Percentiles rank a stretch among this genome's conserved stretches.
phyloP scores from a whole-genome alignment of 2,329 filamentous ascomycete species.

The Aciculosporium take region DNA sequence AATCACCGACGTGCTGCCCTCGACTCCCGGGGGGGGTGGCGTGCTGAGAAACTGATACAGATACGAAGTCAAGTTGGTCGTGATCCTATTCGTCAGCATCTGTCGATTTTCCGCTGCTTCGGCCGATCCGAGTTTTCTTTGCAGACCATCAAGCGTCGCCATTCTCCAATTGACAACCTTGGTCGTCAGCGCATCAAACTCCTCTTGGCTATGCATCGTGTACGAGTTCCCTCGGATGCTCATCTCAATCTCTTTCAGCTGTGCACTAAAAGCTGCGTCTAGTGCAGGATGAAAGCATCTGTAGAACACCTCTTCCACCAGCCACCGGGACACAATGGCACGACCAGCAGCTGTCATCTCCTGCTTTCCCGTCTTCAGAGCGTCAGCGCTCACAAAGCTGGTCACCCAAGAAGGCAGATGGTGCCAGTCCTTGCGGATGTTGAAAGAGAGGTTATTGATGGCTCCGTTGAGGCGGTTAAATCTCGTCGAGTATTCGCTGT shows the following conservation, averaged over 20 bases:
- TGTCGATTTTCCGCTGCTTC: conserved; percentile 52
- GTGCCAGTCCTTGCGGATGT: conserved; percentile 90
- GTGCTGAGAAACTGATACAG: conserved; percentile 63
- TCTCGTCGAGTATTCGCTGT: conserved; percentile 80
- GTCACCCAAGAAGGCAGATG: conserved; percentile 68
- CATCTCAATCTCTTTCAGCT: conserved; percentile 74
- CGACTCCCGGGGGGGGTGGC: conserved; percentile 66
- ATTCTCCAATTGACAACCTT: conserved; percentile 90
- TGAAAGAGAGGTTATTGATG: conserved; percentile 88
- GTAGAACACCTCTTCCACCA: conserved; percentile 83
- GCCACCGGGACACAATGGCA: conserved; percentile 76
- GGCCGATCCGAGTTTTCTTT: conserved; percentile 50
- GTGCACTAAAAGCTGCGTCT: conserved; percentile 58
- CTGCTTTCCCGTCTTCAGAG: conserved; percentile 74
- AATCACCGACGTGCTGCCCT: conserved; percentile 82
- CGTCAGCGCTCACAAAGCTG: conserved; percentile 69
- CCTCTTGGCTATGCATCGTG: conserved; percentile 62
- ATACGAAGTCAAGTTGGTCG: conserved; percentile 51
- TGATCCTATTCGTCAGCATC: conserved; percentile 55
- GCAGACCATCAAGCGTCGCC: conserved; percentile 82
- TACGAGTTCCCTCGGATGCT: conserved; percentile 72
- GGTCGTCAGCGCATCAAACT: conserved; percentile 72
- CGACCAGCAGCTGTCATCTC: conserved; percentile 96
- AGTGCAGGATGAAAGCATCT: conserved; percentile 85
- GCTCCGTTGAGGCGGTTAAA: conserved; percentile 88